Percentiles rank a stretch among this genome's conserved stretches.
Evolutionary conservation across 2,329 filamentous ascomycete genomes (phyloP).

Genomic region (Fusarium longipes): DNA sequence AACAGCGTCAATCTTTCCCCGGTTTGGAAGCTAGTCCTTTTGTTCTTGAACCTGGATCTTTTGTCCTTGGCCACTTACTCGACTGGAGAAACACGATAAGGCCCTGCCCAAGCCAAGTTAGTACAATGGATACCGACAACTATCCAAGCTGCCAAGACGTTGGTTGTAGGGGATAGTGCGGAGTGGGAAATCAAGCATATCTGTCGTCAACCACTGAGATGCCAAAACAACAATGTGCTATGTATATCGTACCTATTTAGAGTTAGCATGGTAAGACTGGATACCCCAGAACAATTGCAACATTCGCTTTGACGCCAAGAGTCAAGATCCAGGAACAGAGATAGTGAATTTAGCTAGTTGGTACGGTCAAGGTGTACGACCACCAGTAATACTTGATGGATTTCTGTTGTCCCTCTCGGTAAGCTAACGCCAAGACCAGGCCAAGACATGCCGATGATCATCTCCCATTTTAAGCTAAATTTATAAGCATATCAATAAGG

Average conservation of each 20-base stretch:
- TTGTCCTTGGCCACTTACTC: constrained; percentile 9
- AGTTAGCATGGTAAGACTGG: not conserved
- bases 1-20: not conserved
- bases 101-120: not conserved
- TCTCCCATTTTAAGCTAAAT: constrained; percentile 14
- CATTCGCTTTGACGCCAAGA: not conserved
- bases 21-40: constrained; percentile 19
- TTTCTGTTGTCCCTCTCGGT: not conserved
- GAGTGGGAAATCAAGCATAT: not conserved
- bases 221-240: not conserved
- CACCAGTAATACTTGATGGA: constrained; percentile 1
- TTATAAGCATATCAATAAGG: not conserved
- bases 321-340: not conserved
- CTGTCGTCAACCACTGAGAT: not conserved
- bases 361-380: not conserved
- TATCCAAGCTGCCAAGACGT: not conserved
- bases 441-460: constrained; percentile 6
- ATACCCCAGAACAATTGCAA: constrained; percentile 8
- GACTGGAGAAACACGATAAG: not conserved
- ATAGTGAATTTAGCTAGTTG: not conserved
- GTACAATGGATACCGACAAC: not conserved
- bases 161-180: not conserved
- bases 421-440: not conserved
- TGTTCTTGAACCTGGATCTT: constrained; percentile 9
- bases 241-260: not conserved